Evolutionary conservation across 345 rosid genomes (phyloP), one percentile per base, ranked within the genome.

Genomic region (Syzygium aqueum): DNA sequence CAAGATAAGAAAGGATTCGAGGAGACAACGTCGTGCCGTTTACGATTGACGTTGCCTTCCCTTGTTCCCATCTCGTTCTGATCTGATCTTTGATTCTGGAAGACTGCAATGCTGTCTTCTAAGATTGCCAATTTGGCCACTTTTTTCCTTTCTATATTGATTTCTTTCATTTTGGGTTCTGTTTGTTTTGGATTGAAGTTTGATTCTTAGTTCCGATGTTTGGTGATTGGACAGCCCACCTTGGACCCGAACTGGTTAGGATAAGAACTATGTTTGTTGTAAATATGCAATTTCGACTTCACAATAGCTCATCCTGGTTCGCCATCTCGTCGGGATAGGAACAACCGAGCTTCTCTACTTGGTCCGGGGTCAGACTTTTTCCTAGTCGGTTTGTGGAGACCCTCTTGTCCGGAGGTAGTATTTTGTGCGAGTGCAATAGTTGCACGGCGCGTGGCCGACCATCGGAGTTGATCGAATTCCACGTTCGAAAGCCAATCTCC

Each of bases 381-480:
- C 12, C 23, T 67, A 67, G 7, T 6, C 46, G 2, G 25, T 33
- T 73, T 33, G 46, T 17, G 49, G 25, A 33, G 80, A 19, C 63
- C 9, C 13, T 8, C 13, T 33, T 33, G 7, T 17, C 22, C 3
- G 11, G 46, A 17, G 80, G 49, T 73, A 4, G 7, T 33, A 73
- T 17, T 19, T 73, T 73, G 49, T 10, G 46, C 43, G 19, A 33
- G 27, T 5, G 25, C 23, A 73, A 73, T 10, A 0, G 49, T 37
- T 19, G 43, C 7, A 9, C 8, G 49, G 3, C 7, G 21, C 1
- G 0, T 8, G 13, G 14, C 7, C 7, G 25, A 33, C 11, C 2
- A 33, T 67, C 25, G 5, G 46, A 33, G 46, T 5, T 67, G 33
- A 67, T 33, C 46, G 2, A 33, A 67, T 67, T 30, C 78, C 78